A percentile compares a stretch with the other conserved stretches of the same genome.
Evolutionary conservation across 257 asterid species (phyloP).

Genomic region (Linderniella brevidens): DNA sequence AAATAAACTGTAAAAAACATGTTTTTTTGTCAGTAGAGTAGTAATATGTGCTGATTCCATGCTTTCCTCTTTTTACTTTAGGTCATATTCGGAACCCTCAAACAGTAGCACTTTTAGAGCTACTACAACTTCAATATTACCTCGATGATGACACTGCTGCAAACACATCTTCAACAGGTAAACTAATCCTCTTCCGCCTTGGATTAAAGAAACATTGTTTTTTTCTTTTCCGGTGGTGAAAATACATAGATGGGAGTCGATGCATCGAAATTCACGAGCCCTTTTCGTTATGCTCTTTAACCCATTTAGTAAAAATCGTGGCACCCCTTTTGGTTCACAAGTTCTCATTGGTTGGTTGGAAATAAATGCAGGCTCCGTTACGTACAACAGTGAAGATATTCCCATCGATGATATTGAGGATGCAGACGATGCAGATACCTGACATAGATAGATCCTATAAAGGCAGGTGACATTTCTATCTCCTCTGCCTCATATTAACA

Average conservation of each 20-base stretch:
- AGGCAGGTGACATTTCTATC: too few species aligned
- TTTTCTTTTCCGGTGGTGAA: neutral
- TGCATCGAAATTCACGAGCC: too few species aligned
- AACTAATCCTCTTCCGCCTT: slow-evolving; percentile 20
- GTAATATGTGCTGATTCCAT: slow-evolving; percentile 5
- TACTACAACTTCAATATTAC: slow-evolving; percentile 55
- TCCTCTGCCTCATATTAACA: too few species aligned
- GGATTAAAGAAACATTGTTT: slow-evolving; percentile 17
- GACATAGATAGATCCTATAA: too few species aligned
- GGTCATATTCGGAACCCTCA: slow-evolving; percentile 72
- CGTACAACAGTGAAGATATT: neutral
- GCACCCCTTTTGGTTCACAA: neutral
- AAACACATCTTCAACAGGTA: slow-evolving; percentile 17
- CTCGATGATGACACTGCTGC: slow-evolving; percentile 29
- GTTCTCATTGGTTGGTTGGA: neutral
- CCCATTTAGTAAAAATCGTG: neutral
- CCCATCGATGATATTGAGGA: neutral
- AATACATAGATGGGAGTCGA: too few species aligned
- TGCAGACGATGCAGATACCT: too few species aligned
- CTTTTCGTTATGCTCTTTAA: too few species aligned
- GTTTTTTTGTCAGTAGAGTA: neutral
- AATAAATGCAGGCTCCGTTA: neutral
- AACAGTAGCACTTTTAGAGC: slow-evolving; percentile 58
- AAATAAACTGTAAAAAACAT: neutral
- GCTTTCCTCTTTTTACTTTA: slow-evolving; percentile 16